Evolutionary conservation across 768 basidiomycete species (phyloP).

Genomic region (Mycena pura): DNA sequence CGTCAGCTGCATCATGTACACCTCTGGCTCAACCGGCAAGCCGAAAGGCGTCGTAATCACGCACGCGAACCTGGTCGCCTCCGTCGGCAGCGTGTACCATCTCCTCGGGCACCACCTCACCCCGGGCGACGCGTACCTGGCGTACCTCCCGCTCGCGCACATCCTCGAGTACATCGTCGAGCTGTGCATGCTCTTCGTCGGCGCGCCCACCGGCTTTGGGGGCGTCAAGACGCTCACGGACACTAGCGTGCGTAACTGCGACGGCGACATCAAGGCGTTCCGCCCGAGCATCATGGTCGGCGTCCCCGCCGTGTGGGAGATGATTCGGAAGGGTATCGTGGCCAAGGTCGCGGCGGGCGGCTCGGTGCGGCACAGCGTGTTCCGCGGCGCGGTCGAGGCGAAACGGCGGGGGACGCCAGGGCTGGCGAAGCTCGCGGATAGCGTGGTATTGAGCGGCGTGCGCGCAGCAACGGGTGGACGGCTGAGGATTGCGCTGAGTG

Average conservation of each 20-base stretch:
- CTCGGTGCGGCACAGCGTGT: slow-evolving; percentile 71
- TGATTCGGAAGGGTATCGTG: slow-evolving; percentile 93
- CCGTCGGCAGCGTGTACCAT: slow-evolving; percentile 79
- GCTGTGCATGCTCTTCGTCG: slow-evolving; percentile 72
- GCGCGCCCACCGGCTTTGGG: slow-evolving; percentile 87
- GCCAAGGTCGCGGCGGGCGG: slow-evolving; percentile 78
- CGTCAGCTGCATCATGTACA: slow-evolving; percentile 69
- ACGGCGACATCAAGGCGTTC: slow-evolving; percentile 87
- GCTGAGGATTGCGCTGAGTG: slow-evolving; percentile 79
- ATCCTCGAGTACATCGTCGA: slow-evolving; percentile 97
- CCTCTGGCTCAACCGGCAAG: slow-evolving; percentile 87
- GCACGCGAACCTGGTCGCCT: slow-evolving; percentile 85
- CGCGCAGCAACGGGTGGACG: slow-evolving; percentile 87
- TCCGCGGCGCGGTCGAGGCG: slow-evolving; percentile 76
- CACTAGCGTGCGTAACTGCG: slow-evolving; percentile 82
- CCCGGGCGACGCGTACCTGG: slow-evolving; percentile 75
- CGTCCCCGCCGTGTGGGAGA: slow-evolving; percentile 97
- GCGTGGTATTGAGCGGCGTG: slow-evolving; percentile 77
- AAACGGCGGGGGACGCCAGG: slow-evolving; percentile 78
- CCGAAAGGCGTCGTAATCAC: slow-evolving; percentile 95
- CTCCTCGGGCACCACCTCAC: slow-evolving; percentile 74
- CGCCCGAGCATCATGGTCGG: slow-evolving; percentile 91
- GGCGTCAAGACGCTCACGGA: slow-evolving; percentile 97
- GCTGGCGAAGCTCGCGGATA: slow-evolving; percentile 72
- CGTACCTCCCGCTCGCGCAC: slow-evolving; percentile 93